Conservation (phyloP, 2,329 filamentous ascomycete species). For the Penicillium sp. region DNA sequence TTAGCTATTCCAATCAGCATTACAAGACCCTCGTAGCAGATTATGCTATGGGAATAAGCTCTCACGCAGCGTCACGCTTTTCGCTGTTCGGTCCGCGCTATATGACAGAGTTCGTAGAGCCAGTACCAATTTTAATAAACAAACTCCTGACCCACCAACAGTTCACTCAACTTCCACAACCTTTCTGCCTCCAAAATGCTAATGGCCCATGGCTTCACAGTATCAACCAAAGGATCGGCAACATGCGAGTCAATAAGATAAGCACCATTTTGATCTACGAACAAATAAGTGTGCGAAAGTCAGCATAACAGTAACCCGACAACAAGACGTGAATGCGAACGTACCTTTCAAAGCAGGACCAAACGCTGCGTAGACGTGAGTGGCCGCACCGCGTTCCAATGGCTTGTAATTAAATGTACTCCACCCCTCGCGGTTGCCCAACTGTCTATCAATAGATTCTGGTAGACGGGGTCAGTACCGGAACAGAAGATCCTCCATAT, state of each 20-base stretch:
- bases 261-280: slow-evolving; percentile 33
- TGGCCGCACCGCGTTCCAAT: slow-evolving; percentile 30
- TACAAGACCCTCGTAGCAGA: too few species aligned
- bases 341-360: slow-evolving; percentile 25
- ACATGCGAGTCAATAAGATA: slow-evolving; percentile 46
- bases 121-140: too few species aligned
- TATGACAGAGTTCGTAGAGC: too few species aligned
- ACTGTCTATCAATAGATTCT: background rate
- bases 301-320: background rate
- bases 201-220: slow-evolving; percentile 28
- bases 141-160: slow-evolving; percentile 42
- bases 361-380: slow-evolving; percentile 35
- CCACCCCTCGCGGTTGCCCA: slow-evolving; percentile 23
- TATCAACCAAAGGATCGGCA: slow-evolving; percentile 34
- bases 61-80: too few species aligned
- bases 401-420: slow-evolving; percentile 20
- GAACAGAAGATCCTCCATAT: too few species aligned
- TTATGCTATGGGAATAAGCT: too few species aligned
- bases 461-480: too few species aligned
- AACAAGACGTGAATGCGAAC: background rate
- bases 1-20: too few species aligned
- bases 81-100: too few species aligned
- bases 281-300: background rate
- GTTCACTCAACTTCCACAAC: slow-evolving; percentile 48
- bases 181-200: slow-evolving; percentile 36